Percentiles rank a stretch among this genome's conserved stretches.
phyloP scores from a whole-genome alignment of 257 asterid species.

The Nicotiana paniculata region DNA sequence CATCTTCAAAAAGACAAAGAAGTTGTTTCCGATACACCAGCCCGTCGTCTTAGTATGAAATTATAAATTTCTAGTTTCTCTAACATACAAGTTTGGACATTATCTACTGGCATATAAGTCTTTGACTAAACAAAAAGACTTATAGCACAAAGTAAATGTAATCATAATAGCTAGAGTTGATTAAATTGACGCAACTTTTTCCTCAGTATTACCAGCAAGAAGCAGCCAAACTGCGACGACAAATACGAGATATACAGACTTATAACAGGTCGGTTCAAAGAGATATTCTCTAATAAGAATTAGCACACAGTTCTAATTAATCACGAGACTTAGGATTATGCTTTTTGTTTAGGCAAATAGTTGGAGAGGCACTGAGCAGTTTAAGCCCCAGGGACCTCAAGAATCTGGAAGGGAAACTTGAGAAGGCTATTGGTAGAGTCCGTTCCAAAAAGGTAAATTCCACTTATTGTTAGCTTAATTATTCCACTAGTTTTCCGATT shows the following conservation, averaged over 20 bases:
- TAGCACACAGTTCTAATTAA: not conserved
- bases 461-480: not conserved
- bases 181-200: not conserved
- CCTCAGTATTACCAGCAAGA: constrained; percentile 81
- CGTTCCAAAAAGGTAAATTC: constrained; percentile 64
- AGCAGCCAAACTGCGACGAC: constrained; percentile 55
- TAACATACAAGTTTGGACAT: no score
- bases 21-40: no score
- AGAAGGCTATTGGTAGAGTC: constrained; percentile 64
- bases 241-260: constrained; percentile 50
- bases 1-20: no score
- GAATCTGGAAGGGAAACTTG: constrained; percentile 52
- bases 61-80: no score
- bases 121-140: no score
- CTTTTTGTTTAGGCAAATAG: constrained; percentile 40
- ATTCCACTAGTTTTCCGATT: not conserved
- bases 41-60: no score
- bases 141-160: not conserved
- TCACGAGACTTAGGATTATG: not conserved
- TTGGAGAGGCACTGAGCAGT: constrained; percentile 61
- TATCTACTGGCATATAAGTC: not conserved
- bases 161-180: not conserved
- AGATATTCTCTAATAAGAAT: not conserved
- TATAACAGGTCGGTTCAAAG: constrained; percentile 41
- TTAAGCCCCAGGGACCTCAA: constrained; percentile 47